Evolutionary conservation across 2,329 filamentous ascomycete genomes (phyloP), one percentile per base, ranked within the genome.

Genomic region (Colletotrichum filicis): DNA sequence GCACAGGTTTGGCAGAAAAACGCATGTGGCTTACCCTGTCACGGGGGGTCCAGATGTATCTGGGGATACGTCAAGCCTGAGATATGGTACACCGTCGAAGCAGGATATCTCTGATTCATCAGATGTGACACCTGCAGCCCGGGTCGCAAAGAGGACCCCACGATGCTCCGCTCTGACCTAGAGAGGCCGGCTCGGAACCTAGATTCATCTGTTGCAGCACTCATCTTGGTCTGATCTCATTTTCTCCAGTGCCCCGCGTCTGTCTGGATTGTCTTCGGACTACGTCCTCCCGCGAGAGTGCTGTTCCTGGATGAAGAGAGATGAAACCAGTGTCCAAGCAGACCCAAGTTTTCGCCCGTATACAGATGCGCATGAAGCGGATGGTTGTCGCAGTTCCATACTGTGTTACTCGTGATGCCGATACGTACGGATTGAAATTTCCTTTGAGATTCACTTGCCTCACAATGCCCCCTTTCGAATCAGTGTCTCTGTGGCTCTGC

Each of bases 41-140:
- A n/a, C 60, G 35, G 52, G 42, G 19, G 9, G 22, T 30, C 22
- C 3, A n/a, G 60, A 24, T 14, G 12, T 52, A 42, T 32, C 30
- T 19, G 49, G 37, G 22, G 22, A 28, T 28, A 32, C 19, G 28
- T 57, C 12, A 56, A 37, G 49, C 26, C 46, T 28, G 22, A 42
- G 57, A 22, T 52, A 57, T 62, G 35, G 19, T 32, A n/a, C 8
- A 8, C 8, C 8, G n/a, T 4, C 42, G 19, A 11, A 53, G 69
- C 59, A 52, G 30, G 49, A 62, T 62, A 61, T 52, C 46, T 52
- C 22, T 26, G 32, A 49, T 37, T 37, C 53, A 26, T 59, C 59
- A 68, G 55, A 68, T 26, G 65, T 55, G 58, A 59, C 30, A 46
- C 28, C n/a, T 68, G 46, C 65, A 57, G 52, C 64, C 46, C 53